Evolutionary conservation across 1,139 yeast species (phyloP).

Genomic region (Saccharomyces hybrid): DNA sequence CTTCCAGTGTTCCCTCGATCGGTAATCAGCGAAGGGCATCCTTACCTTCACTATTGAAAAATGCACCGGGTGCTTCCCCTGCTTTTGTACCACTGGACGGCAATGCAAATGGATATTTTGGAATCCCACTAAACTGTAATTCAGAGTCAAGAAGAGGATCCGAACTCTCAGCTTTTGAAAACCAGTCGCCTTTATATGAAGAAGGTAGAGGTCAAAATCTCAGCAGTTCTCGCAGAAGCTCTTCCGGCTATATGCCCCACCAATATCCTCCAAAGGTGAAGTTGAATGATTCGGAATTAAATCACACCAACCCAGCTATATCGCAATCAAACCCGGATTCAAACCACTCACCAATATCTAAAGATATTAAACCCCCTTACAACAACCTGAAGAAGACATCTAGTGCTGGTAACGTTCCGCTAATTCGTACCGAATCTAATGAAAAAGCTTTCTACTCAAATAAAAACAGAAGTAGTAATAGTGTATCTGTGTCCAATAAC

Average conservation of each 20-base stretch:
- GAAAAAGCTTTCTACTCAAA: constrained; percentile 10
- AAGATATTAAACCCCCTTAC: constrained; percentile 7
- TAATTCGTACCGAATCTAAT: constrained; percentile 5
- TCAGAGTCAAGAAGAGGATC: neutral
- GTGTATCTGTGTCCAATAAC: constrained; percentile 5
- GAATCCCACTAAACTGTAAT: constrained; percentile 22
- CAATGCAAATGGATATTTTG: constrained; percentile 32
- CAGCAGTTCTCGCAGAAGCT: neutral
- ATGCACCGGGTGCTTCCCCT: constrained; percentile 19
- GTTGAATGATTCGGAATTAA: no score
- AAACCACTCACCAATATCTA: neutral
- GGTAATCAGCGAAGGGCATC: neutral
- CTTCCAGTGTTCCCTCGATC: neutral
- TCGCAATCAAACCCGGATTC: no score
- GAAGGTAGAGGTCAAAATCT: neutral
- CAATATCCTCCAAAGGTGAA: constrained; percentile 10
- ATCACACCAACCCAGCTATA: no score
- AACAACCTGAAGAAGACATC: constrained; percentile 10
- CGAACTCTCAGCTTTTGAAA: constrained; percentile 5
- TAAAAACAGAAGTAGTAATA: constrained; percentile 22
- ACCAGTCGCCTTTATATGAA: neutral
- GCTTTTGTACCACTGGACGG: constrained; percentile 23
- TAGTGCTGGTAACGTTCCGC: constrained; percentile 17
- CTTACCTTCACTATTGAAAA: neutral
- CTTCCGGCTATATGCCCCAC: neutral